These are phyloP conservation scores for Carnegiea gigantea DNA, from an alignment of 179 eudicot species.

Conservation along the genomic window DNA sequence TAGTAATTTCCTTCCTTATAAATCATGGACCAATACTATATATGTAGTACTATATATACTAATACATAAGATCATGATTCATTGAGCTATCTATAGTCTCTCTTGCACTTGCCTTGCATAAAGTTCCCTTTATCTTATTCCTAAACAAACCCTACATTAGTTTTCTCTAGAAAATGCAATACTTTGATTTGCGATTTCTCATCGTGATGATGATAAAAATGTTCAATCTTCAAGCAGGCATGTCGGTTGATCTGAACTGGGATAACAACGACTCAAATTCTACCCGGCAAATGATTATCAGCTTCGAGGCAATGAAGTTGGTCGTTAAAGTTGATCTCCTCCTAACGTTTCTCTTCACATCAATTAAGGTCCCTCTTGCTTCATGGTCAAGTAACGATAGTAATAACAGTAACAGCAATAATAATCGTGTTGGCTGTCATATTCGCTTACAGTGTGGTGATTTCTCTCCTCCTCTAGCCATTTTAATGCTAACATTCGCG, in stretches of 20 bases:
- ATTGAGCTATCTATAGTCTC: too few relatives aligned
- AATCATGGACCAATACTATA: too few relatives aligned
- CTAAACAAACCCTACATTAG: too few relatives aligned
- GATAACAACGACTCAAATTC: background rate
- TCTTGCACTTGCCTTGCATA: too few relatives aligned
- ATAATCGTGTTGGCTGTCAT: background rate
- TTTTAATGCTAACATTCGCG: background rate
- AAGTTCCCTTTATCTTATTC: too few relatives aligned
- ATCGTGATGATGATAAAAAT: background rate
- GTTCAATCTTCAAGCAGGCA: background rate
- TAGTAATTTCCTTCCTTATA: too few relatives aligned
- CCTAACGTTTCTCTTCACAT: background rate
- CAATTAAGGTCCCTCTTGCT: background rate
- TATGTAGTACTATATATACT: too few relatives aligned
- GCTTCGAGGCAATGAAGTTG: background rate
- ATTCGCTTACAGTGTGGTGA: conserved; percentile 1
- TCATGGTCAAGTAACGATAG: background rate
- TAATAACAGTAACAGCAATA: too few relatives aligned
- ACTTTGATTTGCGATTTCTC: conserved; percentile 2
- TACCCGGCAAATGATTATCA: background rate
- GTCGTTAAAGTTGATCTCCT: background rate
- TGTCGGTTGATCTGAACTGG: background rate
- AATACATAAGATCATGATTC: too few relatives aligned
- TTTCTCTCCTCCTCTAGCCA: background rate
- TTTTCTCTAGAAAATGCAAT: background rate